These are phyloP conservation scores for Hypoxylon sp. DNA, from an alignment of 2,329 filamentous ascomycete genomes.

Conservation along the genomic window DNA sequence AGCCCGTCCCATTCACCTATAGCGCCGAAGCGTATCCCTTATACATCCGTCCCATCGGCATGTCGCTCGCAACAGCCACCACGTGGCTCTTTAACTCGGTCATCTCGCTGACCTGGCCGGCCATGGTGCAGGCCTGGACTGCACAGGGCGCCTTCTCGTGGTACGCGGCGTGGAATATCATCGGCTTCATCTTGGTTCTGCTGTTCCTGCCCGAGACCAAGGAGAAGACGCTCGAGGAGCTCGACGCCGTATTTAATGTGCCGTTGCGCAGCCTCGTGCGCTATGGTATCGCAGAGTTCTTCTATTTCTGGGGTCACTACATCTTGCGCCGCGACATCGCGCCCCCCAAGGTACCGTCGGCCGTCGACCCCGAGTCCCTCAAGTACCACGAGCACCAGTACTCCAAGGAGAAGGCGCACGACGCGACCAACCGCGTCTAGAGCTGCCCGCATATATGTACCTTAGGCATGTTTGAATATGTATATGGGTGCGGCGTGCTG, in stretches of 20 bases:
- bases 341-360: constrained; percentile 44
- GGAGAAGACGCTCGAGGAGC: constrained; percentile 59
- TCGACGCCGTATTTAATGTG: constrained; percentile 55
- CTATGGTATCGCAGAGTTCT: constrained; percentile 53
- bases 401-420: constrained; percentile 44
- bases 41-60: constrained; percentile 71
- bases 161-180: constrained; percentile 62
- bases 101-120: constrained; percentile 60
- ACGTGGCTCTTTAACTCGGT: constrained; percentile 58
- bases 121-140: constrained; percentile 58
- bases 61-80: constrained; percentile 68
- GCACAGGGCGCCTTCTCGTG: constrained; percentile 62
- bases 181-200: constrained; percentile 59
- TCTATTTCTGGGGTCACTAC: constrained; percentile 51
- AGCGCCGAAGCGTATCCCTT: constrained; percentile 75
- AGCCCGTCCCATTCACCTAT: constrained; percentile 72
- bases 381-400: constrained; percentile 45
- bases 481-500: no score
- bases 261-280: constrained; percentile 46
- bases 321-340: constrained; percentile 48
- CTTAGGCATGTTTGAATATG: background rate
- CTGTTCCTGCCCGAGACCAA: constrained; percentile 59
- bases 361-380: constrained; percentile 33
- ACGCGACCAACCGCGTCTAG: constrained; percentile 48
- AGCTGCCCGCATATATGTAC: background rate